Conservation (phyloP, 805 yeast genomes). For the Wickerhamiella sorbophila region DNA sequence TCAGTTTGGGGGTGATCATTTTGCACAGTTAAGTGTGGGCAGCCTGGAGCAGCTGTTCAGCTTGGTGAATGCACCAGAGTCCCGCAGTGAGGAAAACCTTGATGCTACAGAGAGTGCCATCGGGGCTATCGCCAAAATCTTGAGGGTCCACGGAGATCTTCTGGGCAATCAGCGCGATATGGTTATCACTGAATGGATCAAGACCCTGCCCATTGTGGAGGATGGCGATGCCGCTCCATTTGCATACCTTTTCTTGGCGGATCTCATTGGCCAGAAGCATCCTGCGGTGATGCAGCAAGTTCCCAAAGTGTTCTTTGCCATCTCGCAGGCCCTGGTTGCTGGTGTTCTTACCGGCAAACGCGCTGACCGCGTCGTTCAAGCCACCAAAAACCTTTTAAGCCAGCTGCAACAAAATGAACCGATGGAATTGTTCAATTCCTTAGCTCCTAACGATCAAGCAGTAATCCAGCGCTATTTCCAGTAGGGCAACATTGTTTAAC, state of each 20-base stretch:
- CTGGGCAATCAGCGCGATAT: constrained; percentile 46
- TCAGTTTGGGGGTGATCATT: constrained; percentile 55
- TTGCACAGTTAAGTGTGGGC: constrained; percentile 47
- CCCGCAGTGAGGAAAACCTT: constrained; percentile 71
- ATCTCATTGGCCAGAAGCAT: constrained; percentile 55
- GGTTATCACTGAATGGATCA: constrained; percentile 63
- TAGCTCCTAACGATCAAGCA: constrained; percentile 46
- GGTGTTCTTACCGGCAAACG: constrained; percentile 53
- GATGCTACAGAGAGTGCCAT: constrained; percentile 79
- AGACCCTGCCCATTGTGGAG: constrained; percentile 62
- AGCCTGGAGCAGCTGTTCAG: constrained; percentile 64
- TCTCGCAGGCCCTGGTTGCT: constrained; percentile 60
- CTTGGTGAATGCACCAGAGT: constrained; percentile 61
- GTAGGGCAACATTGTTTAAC: constrained; percentile 1
- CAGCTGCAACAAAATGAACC: constrained; percentile 59
- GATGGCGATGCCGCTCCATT: constrained; percentile 84
- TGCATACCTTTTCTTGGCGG: constrained; percentile 60
- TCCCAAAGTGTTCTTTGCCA: constrained; percentile 49
- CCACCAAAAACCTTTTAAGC: constrained; percentile 50
- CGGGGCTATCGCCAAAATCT: constrained; percentile 70
- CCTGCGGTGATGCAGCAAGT: constrained; percentile 40
- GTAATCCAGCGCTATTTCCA: constrained; percentile 46
- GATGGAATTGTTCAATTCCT: constrained; percentile 43
- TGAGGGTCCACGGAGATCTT: constrained; percentile 44
- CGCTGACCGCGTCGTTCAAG: constrained; percentile 48